Evolutionary conservation across 805 yeast genomes (phyloP), one percentile per base, ranked within the genome.

Genomic region (Yamadazyma nakazawae): DNA sequence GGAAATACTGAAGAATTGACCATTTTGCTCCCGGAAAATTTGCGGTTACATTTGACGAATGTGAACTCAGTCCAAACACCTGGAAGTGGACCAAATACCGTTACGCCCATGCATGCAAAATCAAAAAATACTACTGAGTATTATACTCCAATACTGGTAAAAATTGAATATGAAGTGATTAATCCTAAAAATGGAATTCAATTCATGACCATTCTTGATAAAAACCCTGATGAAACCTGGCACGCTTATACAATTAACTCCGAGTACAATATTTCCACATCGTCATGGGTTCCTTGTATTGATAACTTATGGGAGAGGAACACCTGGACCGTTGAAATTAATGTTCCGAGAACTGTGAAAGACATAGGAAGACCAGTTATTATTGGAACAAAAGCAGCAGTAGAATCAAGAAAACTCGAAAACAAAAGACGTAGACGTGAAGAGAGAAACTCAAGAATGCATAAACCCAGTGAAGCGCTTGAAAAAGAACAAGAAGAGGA

Each of bases 251-350:
- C 98, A 0, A 74, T 80, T 1, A 91, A 92, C 58, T 75, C 88
- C 4, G 90, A 88, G 25, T 66, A 84, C 38, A 88, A 89, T 14
- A 75, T 85, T 3, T 80, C 94, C 13, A 87, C 98, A 0, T 88
- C 96, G 2, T 85, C 90, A n/a, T 94, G 99, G 99, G 86, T 94
- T 41, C 99, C 99, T 0, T 94, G 99, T 61, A 76, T 94, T 5
- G 97, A 94, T 53, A 87, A 85, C 38, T 63, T 90, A 28, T 85
- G 91, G 79, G 97, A 90, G 56, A 79, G 88, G 51, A 85, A 87
- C 37, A 85, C 97, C 0, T 94, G 98, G 98, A 90, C 90, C 52
- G 61, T 94, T 9, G 96, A 88, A 59, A 72, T 94, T n/a, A 80
- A 84, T 50, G 82, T 89, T 2, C 96, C 97, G 0, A 78, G 88